A percentile compares a stretch with the other conserved stretches of the same genome.
Evolutionary conservation across 1,139 yeast genomes (phyloP).

Genomic region (Hemisphaericaspora xylofermentans): DNA sequence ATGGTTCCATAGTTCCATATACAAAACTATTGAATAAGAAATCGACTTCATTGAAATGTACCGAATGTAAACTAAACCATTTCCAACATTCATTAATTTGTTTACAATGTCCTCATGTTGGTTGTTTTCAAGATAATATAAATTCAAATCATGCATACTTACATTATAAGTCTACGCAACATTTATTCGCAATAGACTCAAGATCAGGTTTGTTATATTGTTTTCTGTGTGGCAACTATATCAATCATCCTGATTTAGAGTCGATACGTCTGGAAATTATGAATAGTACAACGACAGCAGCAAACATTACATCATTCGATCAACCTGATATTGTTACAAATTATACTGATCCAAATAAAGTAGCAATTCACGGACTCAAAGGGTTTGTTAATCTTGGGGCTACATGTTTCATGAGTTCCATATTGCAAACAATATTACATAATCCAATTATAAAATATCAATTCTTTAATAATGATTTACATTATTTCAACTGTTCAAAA

Average conservation of each 20-base stretch:
- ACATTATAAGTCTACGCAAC: constrained; percentile 65
- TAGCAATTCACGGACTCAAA: constrained; percentile 71
- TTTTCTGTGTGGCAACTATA: constrained; percentile 72
- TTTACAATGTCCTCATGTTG: constrained; percentile 80
- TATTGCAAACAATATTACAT: constrained; percentile 81
- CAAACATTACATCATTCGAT: constrained; percentile 10
- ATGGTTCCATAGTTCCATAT: constrained; percentile 28
- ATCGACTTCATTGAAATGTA: constrained; percentile 47
- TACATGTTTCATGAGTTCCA: constrained; percentile 92
- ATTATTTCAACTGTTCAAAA: constrained; percentile 41
- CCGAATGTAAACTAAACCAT: constrained; percentile 46
- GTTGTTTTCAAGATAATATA: constrained; percentile 51
- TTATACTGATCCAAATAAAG: constrained; percentile 50
- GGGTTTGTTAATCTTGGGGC: constrained; percentile 95
- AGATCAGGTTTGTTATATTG: constrained; percentile 65
- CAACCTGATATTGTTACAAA: constrained; percentile 10
- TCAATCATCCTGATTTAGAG: constrained; percentile 60
- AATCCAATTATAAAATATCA: constrained; percentile 81
- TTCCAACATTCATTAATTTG: constrained; percentile 63
- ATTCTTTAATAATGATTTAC: constrained; percentile 66
- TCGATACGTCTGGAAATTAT: constrained; percentile 40
- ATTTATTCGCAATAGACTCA: constrained; percentile 70
- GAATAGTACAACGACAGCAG: background rate
- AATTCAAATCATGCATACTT: constrained; percentile 52
- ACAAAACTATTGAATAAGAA: constrained; percentile 38